Percentiles rank a stretch among this genome's conserved stretches.
Evolutionary conservation across 495 filamentous ascomycete genomes (phyloP).

Genomic region (Trichocladium uniseriatum): DNA sequence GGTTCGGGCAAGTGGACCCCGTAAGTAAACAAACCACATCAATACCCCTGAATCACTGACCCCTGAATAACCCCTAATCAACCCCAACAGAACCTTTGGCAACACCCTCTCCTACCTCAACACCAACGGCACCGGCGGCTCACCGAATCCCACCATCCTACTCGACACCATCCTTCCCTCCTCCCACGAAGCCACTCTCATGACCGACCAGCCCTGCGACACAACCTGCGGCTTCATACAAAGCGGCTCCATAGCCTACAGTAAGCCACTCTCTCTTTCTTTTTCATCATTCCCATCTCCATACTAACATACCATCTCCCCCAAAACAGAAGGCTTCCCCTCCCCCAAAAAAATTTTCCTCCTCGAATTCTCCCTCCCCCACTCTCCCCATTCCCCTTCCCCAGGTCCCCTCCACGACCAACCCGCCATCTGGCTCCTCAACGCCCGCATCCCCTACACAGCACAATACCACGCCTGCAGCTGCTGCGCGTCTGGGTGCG

Average conservation of each 20-base stretch:
- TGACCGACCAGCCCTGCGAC: slow-evolving; percentile 49
- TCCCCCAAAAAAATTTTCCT: too few relatives aligned
- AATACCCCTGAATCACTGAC: slow-evolving; percentile 44
- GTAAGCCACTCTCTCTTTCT: too few relatives aligned
- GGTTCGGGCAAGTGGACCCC: slow-evolving; percentile 50
- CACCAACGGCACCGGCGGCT: slow-evolving; percentile 39
- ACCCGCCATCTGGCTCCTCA: too few relatives aligned
- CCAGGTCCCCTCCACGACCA: too few relatives aligned
- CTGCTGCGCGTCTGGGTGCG: too few relatives aligned
- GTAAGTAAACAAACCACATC: slow-evolving; percentile 26
- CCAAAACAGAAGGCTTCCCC: too few relatives aligned
- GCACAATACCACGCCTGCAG: too few relatives aligned
- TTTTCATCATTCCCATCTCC: too few relatives aligned
- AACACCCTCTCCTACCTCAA: slow-evolving; percentile 53
- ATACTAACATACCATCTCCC: too few relatives aligned
- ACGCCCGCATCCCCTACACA: too few relatives aligned
- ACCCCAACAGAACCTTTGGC: slow-evolving; percentile 42
- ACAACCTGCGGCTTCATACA: slow-evolving; percentile 48
- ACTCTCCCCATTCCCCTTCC: too few relatives aligned
- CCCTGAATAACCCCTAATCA: slow-evolving; percentile 33
- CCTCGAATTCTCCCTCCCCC: too few relatives aligned
- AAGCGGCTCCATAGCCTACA: slow-evolving; percentile 49
- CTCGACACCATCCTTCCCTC: slow-evolving; percentile 43
- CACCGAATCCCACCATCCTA: slow-evolving; percentile 42
- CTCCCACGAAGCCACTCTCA: slow-evolving; percentile 51